phyloP scores from a whole-genome alignment of 2,329 filamentous ascomycete genomes.

The Botrytis sinoallii region DNA sequence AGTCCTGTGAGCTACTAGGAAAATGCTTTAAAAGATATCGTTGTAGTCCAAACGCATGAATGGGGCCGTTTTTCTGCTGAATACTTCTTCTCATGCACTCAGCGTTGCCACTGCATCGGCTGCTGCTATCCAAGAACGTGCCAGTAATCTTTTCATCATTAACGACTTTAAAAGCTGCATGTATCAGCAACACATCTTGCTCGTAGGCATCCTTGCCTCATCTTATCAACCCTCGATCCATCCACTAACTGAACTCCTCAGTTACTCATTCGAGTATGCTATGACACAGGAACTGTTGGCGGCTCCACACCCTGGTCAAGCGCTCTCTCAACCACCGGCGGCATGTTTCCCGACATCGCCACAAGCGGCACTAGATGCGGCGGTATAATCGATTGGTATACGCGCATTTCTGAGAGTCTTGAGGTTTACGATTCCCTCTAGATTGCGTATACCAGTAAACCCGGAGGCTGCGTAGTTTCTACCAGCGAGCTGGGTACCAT shows the following conservation, averaged over 20 bases:
- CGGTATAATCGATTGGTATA: neutral
- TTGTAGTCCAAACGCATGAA: neutral
- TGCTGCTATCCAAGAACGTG: neutral
- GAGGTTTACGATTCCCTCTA: neutral
- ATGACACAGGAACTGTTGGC: neutral
- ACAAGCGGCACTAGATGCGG: neutral
- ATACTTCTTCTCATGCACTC: neutral
- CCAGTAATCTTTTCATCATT: neutral
- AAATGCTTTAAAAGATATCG: no score
- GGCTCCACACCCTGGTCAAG: neutral
- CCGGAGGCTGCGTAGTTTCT: neutral
- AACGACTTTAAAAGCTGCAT: neutral
- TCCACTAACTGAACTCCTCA: neutral
- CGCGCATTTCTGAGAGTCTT: neutral
- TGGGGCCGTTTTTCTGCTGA: fast-evolving
- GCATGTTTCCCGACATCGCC: neutral
- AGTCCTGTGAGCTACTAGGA: neutral
- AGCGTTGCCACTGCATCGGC: neutral
- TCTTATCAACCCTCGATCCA: neutral
- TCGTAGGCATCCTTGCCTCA: neutral
- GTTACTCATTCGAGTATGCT: neutral
- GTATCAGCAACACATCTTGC: neutral
- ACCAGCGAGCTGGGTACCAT: neutral
- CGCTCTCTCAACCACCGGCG: neutral
- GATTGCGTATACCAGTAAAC: neutral